These are phyloP conservation scores for Clavispora phyllophila DNA, from an alignment of 805 yeast genomes.

Conservation along the genomic window DNA sequence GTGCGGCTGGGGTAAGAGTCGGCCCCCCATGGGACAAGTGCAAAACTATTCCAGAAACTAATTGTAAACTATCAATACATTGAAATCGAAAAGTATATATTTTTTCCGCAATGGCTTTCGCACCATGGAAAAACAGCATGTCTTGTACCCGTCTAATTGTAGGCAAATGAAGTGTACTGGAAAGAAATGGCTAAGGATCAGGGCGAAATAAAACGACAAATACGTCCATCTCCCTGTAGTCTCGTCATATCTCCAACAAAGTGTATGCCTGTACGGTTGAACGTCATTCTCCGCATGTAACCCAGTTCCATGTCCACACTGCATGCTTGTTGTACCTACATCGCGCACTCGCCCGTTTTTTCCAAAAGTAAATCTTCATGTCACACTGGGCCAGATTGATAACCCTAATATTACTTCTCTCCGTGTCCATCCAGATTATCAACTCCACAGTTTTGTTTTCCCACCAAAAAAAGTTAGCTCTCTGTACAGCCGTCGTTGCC, in stretches of 20 bases:
- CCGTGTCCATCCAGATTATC: neutral
- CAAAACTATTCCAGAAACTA: neutral
- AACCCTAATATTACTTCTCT: neutral
- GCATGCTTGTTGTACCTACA: neutral
- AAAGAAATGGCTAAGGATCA: too few species aligned
- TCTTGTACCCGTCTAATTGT: too few species aligned
- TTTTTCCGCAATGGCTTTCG: too few species aligned
- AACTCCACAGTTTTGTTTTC: neutral
- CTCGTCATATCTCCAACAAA: too few species aligned
- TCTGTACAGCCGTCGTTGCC: neutral
- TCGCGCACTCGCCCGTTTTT: neutral
- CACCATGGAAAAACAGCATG: too few species aligned
- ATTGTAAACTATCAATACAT: neutral
- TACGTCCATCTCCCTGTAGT: too few species aligned
- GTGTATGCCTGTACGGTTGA: too few species aligned
- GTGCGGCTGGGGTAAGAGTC: conserved; percentile 83
- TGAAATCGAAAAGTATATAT: too few species aligned
- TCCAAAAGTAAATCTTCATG: neutral
- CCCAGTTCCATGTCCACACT: neutral
- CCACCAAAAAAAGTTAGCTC: neutral
- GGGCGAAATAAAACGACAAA: too few species aligned
- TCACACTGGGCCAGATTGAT: neutral
- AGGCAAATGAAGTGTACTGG: too few species aligned
- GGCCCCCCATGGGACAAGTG: conserved; percentile 23
- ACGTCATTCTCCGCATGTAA: too few species aligned